Conservation (phyloP, 768 basidiomycete species). For the Gyrodon lividus region DNA sequence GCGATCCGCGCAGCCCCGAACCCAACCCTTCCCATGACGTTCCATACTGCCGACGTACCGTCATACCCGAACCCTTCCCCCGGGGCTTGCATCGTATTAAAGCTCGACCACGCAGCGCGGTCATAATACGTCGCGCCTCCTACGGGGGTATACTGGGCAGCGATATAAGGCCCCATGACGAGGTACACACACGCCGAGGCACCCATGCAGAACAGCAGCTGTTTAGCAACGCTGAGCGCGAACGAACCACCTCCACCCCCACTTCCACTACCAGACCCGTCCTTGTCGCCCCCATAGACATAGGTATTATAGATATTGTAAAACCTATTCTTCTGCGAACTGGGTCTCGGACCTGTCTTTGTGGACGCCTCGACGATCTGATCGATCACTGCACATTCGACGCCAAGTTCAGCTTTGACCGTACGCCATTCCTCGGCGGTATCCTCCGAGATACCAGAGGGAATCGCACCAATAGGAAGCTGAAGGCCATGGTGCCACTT, state of each 20-base stretch:
- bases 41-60: conserved; percentile 64
- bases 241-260: conserved; percentile 20
- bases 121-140: conserved; percentile 78
- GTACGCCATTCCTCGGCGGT: conserved; percentile 74
- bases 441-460: conserved; percentile 63
- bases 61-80: conserved; percentile 71
- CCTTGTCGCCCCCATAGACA: conserved; percentile 47
- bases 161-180: conserved; percentile 56
- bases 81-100: conserved; percentile 66
- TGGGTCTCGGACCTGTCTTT: conserved; percentile 33
- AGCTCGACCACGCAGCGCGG: conserved; percentile 75
- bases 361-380: conserved; percentile 50
- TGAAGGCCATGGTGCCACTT: conserved; percentile 68
- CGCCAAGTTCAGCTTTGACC: conserved; percentile 75
- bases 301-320: conserved; percentile 88
- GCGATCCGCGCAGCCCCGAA: conserved; percentile 75
- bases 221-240: conserved; percentile 39
- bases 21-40: conserved; percentile 65
- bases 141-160: conserved; percentile 53
- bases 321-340: conserved; percentile 51
- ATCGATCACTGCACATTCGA: conserved; percentile 76
- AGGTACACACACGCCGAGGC: conserved; percentile 62
- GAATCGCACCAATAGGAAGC: conserved; percentile 41
- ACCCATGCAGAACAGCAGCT: conserved; percentile 57
- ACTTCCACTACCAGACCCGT: conserved; percentile 23